A percentile compares a stretch with the other conserved stretches of the same genome.
These are phyloP conservation scores for Xylaria polymorpha DNA, from an alignment of 2,329 filamentous ascomycete genomes.

Conservation along the genomic window DNA sequence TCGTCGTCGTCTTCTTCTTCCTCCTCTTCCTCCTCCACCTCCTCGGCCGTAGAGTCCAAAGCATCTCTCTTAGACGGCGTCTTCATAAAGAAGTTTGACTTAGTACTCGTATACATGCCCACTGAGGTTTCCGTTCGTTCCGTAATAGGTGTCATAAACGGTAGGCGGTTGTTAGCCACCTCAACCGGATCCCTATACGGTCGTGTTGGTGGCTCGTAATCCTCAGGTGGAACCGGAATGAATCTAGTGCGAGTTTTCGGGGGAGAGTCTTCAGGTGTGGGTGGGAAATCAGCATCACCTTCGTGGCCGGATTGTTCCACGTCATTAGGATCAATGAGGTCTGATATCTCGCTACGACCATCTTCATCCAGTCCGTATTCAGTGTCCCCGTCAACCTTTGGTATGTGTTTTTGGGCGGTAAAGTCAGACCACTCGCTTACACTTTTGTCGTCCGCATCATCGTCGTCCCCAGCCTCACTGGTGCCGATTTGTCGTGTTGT, in stretches of 20 bases:
- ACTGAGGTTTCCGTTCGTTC: conserved; percentile 93
- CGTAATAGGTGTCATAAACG: conserved; percentile 99
- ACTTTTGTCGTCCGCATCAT: conserved; percentile 69
- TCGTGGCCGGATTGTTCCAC: conserved; percentile 44
- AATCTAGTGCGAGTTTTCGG: conserved; percentile 73
- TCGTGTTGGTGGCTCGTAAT: conserved; percentile 82
- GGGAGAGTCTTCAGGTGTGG: conserved; percentile 54
- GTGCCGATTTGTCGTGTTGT: conserved; percentile 74
- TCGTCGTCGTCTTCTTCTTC: conserved; percentile 50
- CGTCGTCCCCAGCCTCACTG: conserved; percentile 55
- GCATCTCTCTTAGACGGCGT: conserved; percentile 75
- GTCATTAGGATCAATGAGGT: conserved; percentile 40
- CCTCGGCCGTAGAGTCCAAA: conserved; percentile 47
- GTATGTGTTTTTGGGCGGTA: conserved; percentile 77
- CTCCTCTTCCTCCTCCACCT: conserved; percentile 48
- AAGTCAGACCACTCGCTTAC: conserved; percentile 92
- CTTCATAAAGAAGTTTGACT: conserved; percentile 74
- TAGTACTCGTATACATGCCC: conserved; percentile 69
- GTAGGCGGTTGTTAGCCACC: conserved; percentile 88
- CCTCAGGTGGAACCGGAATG: conserved; percentile 84
- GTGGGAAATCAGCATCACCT: conserved; percentile 50
- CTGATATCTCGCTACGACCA: conserved; percentile 48
- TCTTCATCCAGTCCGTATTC: conserved; percentile 51
- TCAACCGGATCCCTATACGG: conserved; percentile 84
- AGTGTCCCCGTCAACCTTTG: conserved; percentile 55